phyloP scores from a whole-genome alignment of 345 rosid genomes.

The Eucalyptus guilfoylei region DNA sequence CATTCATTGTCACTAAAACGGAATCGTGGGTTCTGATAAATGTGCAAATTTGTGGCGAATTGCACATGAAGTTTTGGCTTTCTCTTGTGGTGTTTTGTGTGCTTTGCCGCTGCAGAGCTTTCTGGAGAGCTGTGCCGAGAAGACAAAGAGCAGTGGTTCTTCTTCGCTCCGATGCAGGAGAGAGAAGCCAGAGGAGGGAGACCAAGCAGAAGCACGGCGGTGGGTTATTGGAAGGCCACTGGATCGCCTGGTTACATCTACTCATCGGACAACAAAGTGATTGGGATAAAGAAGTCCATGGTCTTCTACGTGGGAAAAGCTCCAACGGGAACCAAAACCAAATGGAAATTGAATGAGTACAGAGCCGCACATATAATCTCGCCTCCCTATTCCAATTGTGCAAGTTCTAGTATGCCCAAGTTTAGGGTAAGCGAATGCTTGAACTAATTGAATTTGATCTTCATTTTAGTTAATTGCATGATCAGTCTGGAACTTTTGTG shows the following conservation, averaged over 20 bases:
- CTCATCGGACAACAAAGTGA: neutral
- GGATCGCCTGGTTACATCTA: neutral
- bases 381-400: neutral
- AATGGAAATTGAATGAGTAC: constrained; percentile 24
- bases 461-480: neutral
- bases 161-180: neutral
- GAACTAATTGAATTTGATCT: neutral
- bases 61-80: neutral
- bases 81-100: neutral
- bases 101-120: constrained; percentile 15
- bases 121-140: constrained; percentile 49
- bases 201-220: neutral
- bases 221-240: neutral
- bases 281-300: neutral
- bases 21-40: neutral
- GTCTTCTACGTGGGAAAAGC: neutral
- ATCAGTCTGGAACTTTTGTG: neutral
- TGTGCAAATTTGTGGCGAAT: neutral
- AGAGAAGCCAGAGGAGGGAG: neutral
- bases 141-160: constrained; percentile 1
- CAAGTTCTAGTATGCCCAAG: neutral
- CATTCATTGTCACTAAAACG: neutral
- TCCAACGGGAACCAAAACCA: neutral
- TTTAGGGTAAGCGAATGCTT: neutral
- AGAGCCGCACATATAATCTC: constrained; percentile 39